Evolutionary conservation across 768 basidiomycete species (phyloP).

Genomic region (Holtermanniella nyarrowii): DNA sequence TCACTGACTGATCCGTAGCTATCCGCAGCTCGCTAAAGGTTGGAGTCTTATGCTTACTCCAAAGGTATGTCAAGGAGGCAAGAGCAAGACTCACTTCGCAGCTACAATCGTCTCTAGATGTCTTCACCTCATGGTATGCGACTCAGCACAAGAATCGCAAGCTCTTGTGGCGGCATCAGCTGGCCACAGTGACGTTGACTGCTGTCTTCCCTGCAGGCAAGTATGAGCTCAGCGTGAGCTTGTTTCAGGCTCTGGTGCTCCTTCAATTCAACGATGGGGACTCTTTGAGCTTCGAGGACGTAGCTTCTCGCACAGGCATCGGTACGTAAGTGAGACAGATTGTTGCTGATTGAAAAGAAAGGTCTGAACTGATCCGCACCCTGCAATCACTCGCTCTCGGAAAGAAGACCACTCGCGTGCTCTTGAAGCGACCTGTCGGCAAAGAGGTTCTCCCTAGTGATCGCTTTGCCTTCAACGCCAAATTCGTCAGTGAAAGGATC

Average conservation of each 20-base stretch:
- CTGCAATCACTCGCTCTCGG: conserved; percentile 88
- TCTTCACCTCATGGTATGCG: conserved; percentile 64
- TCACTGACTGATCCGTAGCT: conserved; percentile 2
- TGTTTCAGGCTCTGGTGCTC: conserved; percentile 81
- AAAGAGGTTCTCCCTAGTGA: conserved; percentile 68
- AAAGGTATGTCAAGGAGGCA: conserved; percentile 29
- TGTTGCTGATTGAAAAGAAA: conserved; percentile 9
- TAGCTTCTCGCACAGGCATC: not conserved
- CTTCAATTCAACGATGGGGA: conserved; percentile 68
- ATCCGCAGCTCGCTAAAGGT: conserved; percentile 12
- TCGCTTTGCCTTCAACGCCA: conserved; percentile 67
- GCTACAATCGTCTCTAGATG: conserved; percentile 63
- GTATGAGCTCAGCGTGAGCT: conserved; percentile 82
- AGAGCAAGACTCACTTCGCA: not conserved
- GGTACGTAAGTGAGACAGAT: not conserved
- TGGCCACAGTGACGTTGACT: conserved; percentile 69
- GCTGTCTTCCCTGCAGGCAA: conserved; percentile 51
- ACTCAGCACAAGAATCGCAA: conserved; percentile 62
- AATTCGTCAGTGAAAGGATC: conserved; percentile 65
- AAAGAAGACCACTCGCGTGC: conserved; percentile 61
- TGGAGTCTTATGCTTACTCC: conserved; percentile 25
- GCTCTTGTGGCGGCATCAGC: conserved; percentile 74
- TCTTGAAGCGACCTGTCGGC: conserved; percentile 67
- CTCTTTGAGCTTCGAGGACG: conserved; percentile 32
- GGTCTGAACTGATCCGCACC: conserved; percentile 60